Evolutionary conservation across 225 moss, liverwort and hornwort species (phyloP).

Genomic region (Sphagnum tenellum): DNA sequence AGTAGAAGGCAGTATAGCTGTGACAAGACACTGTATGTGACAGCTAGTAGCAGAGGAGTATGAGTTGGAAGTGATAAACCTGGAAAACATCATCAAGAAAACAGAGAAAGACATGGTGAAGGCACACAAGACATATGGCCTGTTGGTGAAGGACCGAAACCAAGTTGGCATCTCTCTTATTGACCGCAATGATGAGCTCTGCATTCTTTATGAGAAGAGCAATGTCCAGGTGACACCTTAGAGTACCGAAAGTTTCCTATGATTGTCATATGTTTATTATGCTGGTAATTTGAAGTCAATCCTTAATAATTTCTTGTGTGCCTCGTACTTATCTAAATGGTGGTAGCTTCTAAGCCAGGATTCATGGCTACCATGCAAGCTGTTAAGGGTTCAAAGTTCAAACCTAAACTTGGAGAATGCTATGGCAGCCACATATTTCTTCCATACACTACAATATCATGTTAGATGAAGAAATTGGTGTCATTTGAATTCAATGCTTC

Average conservation of each 20-base stretch:
- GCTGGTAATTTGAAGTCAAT: too few species aligned
- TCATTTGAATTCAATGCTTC: too few species aligned
- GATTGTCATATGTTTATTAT: not conserved
- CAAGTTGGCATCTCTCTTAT: constrained; percentile 64
- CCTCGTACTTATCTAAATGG: too few species aligned
- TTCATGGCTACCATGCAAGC: too few species aligned
- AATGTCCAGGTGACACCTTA: constrained; percentile 57
- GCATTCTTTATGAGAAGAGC: constrained; percentile 74
- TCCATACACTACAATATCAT: too few species aligned
- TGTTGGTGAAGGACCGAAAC: constrained; percentile 54
- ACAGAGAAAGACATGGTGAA: constrained; percentile 44
- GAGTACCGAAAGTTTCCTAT: not conserved
- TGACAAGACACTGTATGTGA: not conserved
- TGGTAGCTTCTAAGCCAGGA: too few species aligned
- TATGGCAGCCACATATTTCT: too few species aligned
- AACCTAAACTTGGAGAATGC: too few species aligned
- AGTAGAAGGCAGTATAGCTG: too few species aligned
- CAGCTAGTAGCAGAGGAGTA: constrained; percentile 34
- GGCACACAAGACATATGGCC: constrained; percentile 43
- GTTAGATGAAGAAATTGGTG: too few species aligned
- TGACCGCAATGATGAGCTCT: constrained; percentile 83
- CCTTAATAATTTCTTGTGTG: too few species aligned
- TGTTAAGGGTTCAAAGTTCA: too few species aligned
- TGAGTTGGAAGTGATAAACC: constrained; percentile 28
- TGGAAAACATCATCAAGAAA: constrained; percentile 44